Evolutionary conservation across 805 yeast genomes (phyloP), one percentile per base, ranked within the genome.

Genomic region (Lipomyces starkeyi): DNA sequence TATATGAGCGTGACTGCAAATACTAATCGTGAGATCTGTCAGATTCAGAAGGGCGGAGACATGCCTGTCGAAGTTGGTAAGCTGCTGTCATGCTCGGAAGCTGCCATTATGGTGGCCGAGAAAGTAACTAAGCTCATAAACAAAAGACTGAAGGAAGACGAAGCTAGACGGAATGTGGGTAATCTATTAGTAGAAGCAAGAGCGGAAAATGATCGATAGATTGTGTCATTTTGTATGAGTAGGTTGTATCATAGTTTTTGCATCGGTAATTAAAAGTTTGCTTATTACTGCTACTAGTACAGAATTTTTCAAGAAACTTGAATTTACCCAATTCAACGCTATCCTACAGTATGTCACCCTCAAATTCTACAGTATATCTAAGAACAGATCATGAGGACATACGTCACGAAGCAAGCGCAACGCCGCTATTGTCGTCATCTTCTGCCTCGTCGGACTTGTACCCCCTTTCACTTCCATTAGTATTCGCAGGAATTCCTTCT

Each of bases 11-110:
- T 95, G 40, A 92, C 99, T 0, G 79, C 93, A 66, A 95, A 95
- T 77, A 91, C 90, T 73, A 94, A 94, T 76, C 85, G 94, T 72
- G 99, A 95, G 75, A 82, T 95, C 7, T 93, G 97, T 60, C 99
- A 95, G 77, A 83, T 95, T 35, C 84, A 90, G 56, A 95, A 94
- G 76, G 91, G 93, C 40, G 99, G 98, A 61, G 98, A 62, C 27
- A 80, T 91, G 58, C 91, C 93, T 6, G 86, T 94, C 71, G 93
- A 91, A 74, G 91, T 95, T 0, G 75, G 84, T 49, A 80, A 84
- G 32, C 79, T 94, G 61, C 81, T 91, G 82, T 86, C 87, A 32
- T 89, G 95, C 76, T 84, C 90, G 40, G 85, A 85, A 66, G 81
- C 83, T 65, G 95, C 97, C 1, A 86, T 85, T 74, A 76, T 77